A percentile compares a stretch with the other conserved stretches of the same genome.
phyloP scores from a whole-genome alignment of 1,284 basidiomycete genomes.

The Coriolopsis trogii region DNA sequence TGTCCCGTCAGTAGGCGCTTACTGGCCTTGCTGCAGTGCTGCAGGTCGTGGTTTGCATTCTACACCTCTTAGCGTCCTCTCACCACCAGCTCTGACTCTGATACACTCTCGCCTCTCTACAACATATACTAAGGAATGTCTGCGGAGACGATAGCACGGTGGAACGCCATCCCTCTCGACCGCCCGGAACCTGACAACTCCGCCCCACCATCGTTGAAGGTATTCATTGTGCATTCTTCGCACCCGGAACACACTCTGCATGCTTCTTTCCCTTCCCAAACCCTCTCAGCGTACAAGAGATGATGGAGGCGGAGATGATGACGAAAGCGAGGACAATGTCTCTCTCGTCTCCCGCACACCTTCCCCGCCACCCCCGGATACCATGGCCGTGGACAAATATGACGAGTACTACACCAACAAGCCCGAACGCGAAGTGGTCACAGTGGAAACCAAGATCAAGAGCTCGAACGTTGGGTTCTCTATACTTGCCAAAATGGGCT shows the following conservation, averaged over 20 bases:
- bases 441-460: slow-evolving; percentile 78
- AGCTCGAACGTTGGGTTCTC: slow-evolving; percentile 77
- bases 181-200: slow-evolving; percentile 36
- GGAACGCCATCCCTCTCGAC: slow-evolving; percentile 68
- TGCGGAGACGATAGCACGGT: slow-evolving; percentile 61
- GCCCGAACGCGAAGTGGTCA: slow-evolving; percentile 59
- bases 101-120: no score
- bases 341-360: slow-evolving; percentile 75
- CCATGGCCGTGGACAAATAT: slow-evolving; percentile 68
- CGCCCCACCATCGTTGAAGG: slow-evolving; percentile 50
- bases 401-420: slow-evolving; percentile 61
- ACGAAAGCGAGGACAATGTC: slow-evolving; percentile 57
- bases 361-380: slow-evolving; percentile 47
- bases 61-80: no score
- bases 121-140: slow-evolving; percentile 65
- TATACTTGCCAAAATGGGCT: slow-evolving; percentile 79
- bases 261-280: slow-evolving; percentile 34
- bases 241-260: slow-evolving; percentile 36
- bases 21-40: no score
- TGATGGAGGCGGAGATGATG: slow-evolving; percentile 40
- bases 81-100: no score
- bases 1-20: not conserved
- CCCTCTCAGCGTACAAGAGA: slow-evolving; percentile 56
- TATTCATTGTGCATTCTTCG: slow-evolving; percentile 60
- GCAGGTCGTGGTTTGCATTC: not conserved